These are phyloP conservation scores for Eucalyptus rudis DNA, from an alignment of 345 rosid genomes.

Conservation along the genomic window DNA sequence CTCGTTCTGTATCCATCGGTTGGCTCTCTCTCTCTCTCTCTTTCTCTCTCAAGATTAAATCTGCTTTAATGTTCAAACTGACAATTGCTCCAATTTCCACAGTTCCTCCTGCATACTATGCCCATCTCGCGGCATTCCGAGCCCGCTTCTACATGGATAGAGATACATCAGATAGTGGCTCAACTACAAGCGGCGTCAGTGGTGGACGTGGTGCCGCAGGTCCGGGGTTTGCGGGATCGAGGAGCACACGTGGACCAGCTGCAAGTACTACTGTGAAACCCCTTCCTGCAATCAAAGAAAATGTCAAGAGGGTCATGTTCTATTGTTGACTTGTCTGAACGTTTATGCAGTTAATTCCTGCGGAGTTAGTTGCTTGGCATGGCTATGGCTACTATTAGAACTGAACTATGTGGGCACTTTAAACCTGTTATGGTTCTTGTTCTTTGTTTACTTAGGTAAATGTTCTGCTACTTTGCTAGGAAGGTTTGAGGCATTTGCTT, in stretches of 20 bases:
- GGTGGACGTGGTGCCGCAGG: slow-evolving; percentile 2
- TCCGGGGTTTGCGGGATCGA: slow-evolving; percentile 13
- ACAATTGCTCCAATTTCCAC: neutral
- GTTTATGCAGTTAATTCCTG: neutral
- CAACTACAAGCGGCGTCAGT: slow-evolving; percentile 1
- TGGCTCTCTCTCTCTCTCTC: neutral
- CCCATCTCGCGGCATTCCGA: slow-evolving; percentile 91
- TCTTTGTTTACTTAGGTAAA: neutral
- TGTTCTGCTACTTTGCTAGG: neutral
- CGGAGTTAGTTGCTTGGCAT: neutral
- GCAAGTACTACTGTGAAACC: slow-evolving; percentile 64
- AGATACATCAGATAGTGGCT: slow-evolving; percentile 87
- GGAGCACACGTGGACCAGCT: slow-evolving; percentile 44
- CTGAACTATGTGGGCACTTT: neutral
- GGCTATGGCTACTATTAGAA: neutral
- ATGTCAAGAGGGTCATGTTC: slow-evolving; percentile 93
- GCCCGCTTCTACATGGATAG: slow-evolving; percentile 96
- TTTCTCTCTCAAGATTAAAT: neutral
- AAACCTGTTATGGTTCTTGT: neutral
- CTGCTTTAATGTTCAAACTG: neutral
- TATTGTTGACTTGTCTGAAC: slow-evolving; percentile 33
- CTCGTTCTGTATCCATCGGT: slow-evolving; percentile 93
- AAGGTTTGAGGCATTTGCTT: neutral
- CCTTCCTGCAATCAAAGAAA: slow-evolving; percentile 86
- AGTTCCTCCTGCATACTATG: slow-evolving; percentile 98